Evolutionary conservation across 1,284 basidiomycete species (phyloP).

Genomic region (Trametes hirsuta): DNA sequence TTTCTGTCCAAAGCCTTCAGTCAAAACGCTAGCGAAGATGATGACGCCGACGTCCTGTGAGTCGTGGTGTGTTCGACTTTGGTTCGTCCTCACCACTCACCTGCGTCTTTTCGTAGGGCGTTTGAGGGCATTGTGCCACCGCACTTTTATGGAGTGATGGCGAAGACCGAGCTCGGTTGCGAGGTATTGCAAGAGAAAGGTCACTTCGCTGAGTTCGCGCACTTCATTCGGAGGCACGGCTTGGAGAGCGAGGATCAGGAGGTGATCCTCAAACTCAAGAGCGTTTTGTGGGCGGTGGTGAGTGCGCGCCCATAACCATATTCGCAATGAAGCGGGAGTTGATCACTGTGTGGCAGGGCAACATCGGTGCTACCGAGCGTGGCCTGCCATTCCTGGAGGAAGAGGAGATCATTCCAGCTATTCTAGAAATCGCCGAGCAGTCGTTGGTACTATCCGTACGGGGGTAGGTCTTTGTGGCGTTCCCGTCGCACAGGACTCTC

Average conservation of each 20-base stretch:
- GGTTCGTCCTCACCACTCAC: neutral
- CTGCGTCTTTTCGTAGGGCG: slow-evolving; percentile 42
- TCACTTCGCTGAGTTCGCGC: slow-evolving; percentile 90
- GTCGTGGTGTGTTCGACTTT: slow-evolving; percentile 26
- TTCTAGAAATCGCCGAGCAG: slow-evolving; percentile 90
- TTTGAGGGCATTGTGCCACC: slow-evolving; percentile 90
- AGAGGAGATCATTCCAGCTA: slow-evolving; percentile 88
- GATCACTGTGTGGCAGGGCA: slow-evolving; percentile 66
- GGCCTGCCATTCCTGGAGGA: slow-evolving; percentile 96
- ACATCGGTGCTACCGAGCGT: slow-evolving; percentile 88
- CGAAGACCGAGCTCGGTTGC: slow-evolving; percentile 94
- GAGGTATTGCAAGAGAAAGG: slow-evolving; percentile 88
- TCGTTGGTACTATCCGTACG: slow-evolving; percentile 90
- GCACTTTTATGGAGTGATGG: slow-evolving; percentile 98
- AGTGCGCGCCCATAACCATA: slow-evolving; percentile 35
- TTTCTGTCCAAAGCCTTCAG: slow-evolving; percentile 81
- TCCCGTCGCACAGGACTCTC: too few relatives aligned
- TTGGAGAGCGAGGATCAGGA: slow-evolving; percentile 84
- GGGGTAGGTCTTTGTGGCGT: slow-evolving; percentile 65
- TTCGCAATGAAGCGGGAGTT: neutral
- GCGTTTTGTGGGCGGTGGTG: slow-evolving; percentile 95
- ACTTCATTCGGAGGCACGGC: slow-evolving; percentile 88
- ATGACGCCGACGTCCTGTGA: slow-evolving; percentile 67
- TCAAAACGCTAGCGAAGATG: slow-evolving; percentile 58
- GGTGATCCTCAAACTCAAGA: slow-evolving; percentile 89